These are phyloP conservation scores for Sclerospora graminicola DNA, from an alignment of 352 stramenopile genomes.

Conservation along the genomic window DNA sequence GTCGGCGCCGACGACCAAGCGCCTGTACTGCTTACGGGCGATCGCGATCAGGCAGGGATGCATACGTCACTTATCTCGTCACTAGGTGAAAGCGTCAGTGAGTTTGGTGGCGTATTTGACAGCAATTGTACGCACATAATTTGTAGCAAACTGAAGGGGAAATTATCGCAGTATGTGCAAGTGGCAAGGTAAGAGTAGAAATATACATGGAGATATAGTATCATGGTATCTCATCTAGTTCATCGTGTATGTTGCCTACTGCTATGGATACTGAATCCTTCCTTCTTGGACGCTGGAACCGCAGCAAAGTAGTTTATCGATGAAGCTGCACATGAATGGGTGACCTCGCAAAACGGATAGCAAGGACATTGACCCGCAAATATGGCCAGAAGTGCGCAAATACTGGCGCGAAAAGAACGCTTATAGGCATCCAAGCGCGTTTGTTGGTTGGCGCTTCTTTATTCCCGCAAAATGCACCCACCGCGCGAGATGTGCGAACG, in stretches of 20 bases:
- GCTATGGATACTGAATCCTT: constrained; percentile 81
- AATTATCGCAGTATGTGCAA: constrained; percentile 76
- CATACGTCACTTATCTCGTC: constrained; percentile 70
- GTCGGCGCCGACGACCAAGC: constrained; percentile 9
- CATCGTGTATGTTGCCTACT: constrained; percentile 3
- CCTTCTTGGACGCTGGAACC: constrained; percentile 64
- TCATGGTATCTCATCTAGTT: background rate
- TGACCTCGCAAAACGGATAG: constrained; percentile 32
- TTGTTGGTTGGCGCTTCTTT: constrained; percentile 60
- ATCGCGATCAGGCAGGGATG: constrained; percentile 52
- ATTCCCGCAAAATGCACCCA: constrained; percentile 66
- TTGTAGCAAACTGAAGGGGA: constrained; percentile 77
- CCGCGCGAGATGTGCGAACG: constrained; percentile 77
- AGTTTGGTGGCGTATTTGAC: constrained; percentile 62
- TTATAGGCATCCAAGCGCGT: constrained; percentile 35
- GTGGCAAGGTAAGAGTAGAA: constrained; percentile 57
- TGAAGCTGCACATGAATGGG: constrained; percentile 68
- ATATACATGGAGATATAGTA: background rate
- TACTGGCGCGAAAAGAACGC: constrained; percentile 60
- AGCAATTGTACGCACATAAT: constrained; percentile 75
- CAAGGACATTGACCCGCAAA: constrained; percentile 61
- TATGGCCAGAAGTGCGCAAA: constrained; percentile 45
- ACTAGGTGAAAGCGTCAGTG: constrained; percentile 49
- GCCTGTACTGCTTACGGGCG: constrained; percentile 60
- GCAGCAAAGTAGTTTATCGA: constrained; percentile 53